Base-by-base conservation (phyloP, 2,329 filamentous ascomycete species). In the Pseudocercospora musae region DNA sequence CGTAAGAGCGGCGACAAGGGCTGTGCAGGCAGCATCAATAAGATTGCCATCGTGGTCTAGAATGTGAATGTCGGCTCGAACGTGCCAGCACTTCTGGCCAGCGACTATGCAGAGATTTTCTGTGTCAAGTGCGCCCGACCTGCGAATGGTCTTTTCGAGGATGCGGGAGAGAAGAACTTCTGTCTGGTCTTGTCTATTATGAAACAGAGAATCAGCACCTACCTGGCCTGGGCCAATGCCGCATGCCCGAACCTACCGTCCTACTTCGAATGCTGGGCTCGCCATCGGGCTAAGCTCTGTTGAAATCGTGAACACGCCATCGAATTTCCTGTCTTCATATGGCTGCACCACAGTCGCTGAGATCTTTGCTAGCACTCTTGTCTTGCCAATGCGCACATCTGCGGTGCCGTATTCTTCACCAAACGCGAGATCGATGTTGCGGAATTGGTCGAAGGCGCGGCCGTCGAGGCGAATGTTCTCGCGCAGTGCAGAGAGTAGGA, bases 81-180 rank as follows among this genome's bases (percentile, higher is more conserved):
- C 84, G 64, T 89, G 89, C 87, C 95, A 99, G 80, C 91, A 95
- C 77, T 96, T 96, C 63, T 90, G 84, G 7, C 91, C 93, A 10
- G 95, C 92, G 27, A 97, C 83, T 21, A 99, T 91, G 77, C 95
- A 99, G 49, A 99, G 84, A 3, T 93, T 96, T 78, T 99, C 95
- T 33, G 93, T 96, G 76, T 98, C 94, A 44, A 99, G 86, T 6
- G 95, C 94, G 69, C 90, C 90, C 1, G 93, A 96, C 63, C 95
- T 89, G 46, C 95, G 92, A 64, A 98, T 87, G 8, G 95, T 94
- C 79, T 96, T 96, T 77, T 99, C 95, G 20, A 99, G 87, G 46
- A 95, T 85, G 33, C 94, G 88, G 9, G 93, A 92, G 27, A 98
- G 86, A 46, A 96, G 85, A 2, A 93, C 84, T 78, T 98, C 95